A percentile compares a stretch with the other conserved stretches of the same genome.
Evolutionary conservation across 805 yeast genomes (phyloP).

Genomic region (Candida odintsovae): DNA sequence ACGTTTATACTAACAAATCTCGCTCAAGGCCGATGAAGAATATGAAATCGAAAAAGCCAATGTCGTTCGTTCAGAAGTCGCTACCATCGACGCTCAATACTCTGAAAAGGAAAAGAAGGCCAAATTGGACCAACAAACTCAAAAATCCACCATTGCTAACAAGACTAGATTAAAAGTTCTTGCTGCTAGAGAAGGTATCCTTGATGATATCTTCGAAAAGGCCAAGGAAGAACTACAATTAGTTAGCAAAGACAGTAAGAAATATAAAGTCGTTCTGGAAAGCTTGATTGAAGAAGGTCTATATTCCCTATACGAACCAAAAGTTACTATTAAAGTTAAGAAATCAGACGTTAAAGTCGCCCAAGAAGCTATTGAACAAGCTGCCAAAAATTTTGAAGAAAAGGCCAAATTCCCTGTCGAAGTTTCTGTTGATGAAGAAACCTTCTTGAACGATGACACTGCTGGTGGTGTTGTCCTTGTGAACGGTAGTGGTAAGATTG

Average conservation of each 20-base stretch:
- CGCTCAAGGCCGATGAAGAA: conserved; percentile 80
- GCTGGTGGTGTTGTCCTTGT: conserved; percentile 84
- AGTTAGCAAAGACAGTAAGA: conserved; percentile 45
- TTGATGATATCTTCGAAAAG: conserved; percentile 66
- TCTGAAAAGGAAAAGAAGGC: conserved; percentile 88
- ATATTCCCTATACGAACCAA: conserved; percentile 66
- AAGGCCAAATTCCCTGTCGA: conserved; percentile 53
- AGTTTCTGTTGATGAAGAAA: conserved; percentile 48
- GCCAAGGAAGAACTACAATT: conserved; percentile 60
- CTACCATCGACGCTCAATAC: conserved; percentile 76
- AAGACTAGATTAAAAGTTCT: conserved; percentile 90
- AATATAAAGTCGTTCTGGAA: conserved; percentile 64
- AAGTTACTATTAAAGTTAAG: conserved; percentile 60
- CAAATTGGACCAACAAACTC: conserved; percentile 87
- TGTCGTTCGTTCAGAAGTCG: conserved; percentile 87
- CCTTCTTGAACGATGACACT: conserved; percentile 52
- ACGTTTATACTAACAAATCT: not conserved
- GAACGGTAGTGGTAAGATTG: conserved; percentile 75
- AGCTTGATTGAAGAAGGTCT: conserved; percentile 78
- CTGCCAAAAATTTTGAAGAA: conserved; percentile 57
- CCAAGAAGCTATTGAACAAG: conserved; percentile 51
- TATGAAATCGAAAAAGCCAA: conserved; percentile 96
- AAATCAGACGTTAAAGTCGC: conserved; percentile 54
- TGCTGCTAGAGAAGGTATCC: conserved; percentile 75
- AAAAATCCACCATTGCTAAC: conserved; percentile 92